A percentile compares a stretch with the other conserved stretches of the same genome.
Evolutionary conservation across 2,329 filamentous ascomycete genomes (phyloP).

Genomic region (Elsinoe ampelina): DNA sequence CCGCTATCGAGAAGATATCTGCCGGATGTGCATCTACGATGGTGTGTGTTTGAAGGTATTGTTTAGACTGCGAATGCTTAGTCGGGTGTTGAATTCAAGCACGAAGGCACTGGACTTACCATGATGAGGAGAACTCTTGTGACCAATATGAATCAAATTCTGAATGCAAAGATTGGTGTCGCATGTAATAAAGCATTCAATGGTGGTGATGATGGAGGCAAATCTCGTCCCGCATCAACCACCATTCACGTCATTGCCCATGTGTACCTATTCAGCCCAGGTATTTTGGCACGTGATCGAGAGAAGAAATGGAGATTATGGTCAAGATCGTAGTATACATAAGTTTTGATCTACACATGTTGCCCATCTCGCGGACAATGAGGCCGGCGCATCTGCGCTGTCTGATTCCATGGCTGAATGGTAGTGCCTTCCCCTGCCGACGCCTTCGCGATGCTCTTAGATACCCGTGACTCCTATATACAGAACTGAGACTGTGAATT

Average conservation of each 20-base stretch:
- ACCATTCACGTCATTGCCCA: background rate
- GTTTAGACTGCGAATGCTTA: slow-evolving; percentile 66
- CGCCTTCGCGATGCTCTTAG: background rate
- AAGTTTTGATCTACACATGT: too few species aligned
- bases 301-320: background rate
- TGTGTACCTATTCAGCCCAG: too few species aligned
- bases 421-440: background rate
- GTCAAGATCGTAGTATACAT: too few species aligned
- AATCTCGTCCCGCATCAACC: background rate
- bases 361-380: too few species aligned
- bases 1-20: slow-evolving; percentile 30
- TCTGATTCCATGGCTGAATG: too few species aligned
- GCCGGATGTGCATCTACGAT: slow-evolving; percentile 54
- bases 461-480: background rate
- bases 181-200: background rate
- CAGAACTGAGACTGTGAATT: background rate
- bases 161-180: background rate
- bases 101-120: background rate
- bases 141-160: too few species aligned
- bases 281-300: background rate
- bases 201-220: background rate
- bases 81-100: background rate
- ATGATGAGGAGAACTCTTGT: too few species aligned
- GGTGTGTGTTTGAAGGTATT: slow-evolving; percentile 90
- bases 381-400: too few species aligned